Conservation (phyloP, 495 filamentous ascomycete genomes). For the Podospora conica region DNA sequence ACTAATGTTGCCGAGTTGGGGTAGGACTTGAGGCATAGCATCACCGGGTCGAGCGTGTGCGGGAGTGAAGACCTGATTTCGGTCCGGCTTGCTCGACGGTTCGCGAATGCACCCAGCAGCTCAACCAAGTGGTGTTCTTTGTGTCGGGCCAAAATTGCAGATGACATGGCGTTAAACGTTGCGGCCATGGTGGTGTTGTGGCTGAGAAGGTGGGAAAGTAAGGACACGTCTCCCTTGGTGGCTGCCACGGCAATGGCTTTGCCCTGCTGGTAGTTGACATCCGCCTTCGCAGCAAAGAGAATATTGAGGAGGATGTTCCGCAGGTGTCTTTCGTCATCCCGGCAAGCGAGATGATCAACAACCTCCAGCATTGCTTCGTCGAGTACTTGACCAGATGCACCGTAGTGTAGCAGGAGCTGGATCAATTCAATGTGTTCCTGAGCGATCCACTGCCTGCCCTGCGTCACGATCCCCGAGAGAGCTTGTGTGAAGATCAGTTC, state of each 20-base stretch:
- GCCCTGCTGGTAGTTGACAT: constrained; percentile 39
- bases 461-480: constrained; percentile 14
- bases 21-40: constrained; percentile 25
- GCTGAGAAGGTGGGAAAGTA: constrained; percentile 31
- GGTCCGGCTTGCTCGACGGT: constrained; percentile 1
- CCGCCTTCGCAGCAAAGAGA: constrained; percentile 32
- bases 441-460: constrained; percentile 28
- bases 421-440: constrained; percentile 31
- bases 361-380: constrained; percentile 34
- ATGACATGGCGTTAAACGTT: constrained; percentile 33
- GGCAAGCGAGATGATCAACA: constrained; percentile 28
- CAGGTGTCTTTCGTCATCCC: constrained; percentile 19
- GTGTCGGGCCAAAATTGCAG: constrained; percentile 25
- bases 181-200: constrained; percentile 28
- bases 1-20: constrained; percentile 19
- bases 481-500: constrained; percentile 19
- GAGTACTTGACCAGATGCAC: constrained; percentile 29
- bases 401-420: constrained; percentile 32
- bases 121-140: constrained; percentile 12
- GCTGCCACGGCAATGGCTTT: constrained; percentile 36
- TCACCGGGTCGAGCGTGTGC: constrained; percentile 20
- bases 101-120: constrained; percentile 16
- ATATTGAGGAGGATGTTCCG: constrained; percentile 29
- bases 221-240: constrained; percentile 28
- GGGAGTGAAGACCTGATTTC: constrained; percentile 22